Evolutionary conservation across 1,284 basidiomycete species (phyloP).

Genomic region (Fomitopsis schrenkii): DNA sequence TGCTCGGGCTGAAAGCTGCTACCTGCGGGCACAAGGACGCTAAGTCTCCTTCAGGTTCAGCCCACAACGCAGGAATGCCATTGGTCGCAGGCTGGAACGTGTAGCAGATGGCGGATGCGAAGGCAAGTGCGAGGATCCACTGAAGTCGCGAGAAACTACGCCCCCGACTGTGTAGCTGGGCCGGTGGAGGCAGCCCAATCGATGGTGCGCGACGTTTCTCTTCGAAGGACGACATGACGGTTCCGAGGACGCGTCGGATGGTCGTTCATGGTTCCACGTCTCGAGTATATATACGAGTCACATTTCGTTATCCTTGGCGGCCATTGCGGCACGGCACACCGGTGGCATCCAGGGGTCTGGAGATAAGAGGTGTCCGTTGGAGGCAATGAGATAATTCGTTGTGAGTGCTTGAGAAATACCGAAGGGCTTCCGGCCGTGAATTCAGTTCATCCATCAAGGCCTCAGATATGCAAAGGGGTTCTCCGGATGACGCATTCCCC

Average conservation of each 20-base stretch:
- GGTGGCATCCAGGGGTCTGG: background rate
- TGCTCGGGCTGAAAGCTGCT: slow-evolving; percentile 37
- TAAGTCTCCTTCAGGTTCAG: background rate
- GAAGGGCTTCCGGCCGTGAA: background rate
- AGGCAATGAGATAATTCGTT: background rate
- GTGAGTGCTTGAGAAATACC: background rate
- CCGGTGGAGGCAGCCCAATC: slow-evolving; percentile 5
- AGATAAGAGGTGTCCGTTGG: background rate
- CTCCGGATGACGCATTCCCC: background rate
- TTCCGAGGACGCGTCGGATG: slow-evolving; percentile 5
- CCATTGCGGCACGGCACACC: background rate
- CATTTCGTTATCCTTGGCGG: background rate
- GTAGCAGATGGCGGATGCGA: background rate
- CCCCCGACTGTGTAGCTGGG: background rate
- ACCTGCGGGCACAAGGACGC: slow-evolving; percentile 42
- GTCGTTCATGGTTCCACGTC: background rate
- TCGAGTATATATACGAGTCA: background rate
- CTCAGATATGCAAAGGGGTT: background rate
- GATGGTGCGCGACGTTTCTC: slow-evolving; percentile 11
- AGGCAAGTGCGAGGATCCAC: background rate
- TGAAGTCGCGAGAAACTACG: background rate
- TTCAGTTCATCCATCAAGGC: background rate
- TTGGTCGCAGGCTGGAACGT: background rate
- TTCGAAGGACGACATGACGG: slow-evolving; percentile 12
- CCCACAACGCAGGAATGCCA: background rate